Conservation (phyloP, 768 basidiomycete species). For the Auricularia cornea region DNA sequence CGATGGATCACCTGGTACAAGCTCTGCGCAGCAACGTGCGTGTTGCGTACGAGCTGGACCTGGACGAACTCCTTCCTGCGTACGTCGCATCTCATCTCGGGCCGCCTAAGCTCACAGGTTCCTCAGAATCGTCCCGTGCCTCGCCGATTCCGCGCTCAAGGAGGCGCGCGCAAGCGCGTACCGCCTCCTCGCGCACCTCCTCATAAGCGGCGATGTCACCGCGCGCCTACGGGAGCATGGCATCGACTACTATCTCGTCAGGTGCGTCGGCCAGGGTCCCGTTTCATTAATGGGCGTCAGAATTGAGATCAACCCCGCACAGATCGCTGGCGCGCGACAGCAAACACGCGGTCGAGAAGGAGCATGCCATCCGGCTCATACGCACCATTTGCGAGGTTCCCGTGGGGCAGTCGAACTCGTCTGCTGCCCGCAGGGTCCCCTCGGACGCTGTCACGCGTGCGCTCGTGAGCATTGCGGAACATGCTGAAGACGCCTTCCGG, state of each 20-base stretch:
- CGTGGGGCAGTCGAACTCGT: conserved; percentile 34
- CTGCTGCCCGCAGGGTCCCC: conserved; percentile 41
- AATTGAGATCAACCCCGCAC: conserved; percentile 30
- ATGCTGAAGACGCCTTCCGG: conserved; percentile 82
- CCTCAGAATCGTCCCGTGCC: conserved; percentile 62
- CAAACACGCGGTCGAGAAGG: conserved; percentile 75
- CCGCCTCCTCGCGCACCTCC: conserved; percentile 66
- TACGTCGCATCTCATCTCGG: conserved; percentile 32
- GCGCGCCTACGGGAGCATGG: conserved; percentile 51
- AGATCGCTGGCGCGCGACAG: conserved; percentile 72
- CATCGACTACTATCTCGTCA: conserved; percentile 86
- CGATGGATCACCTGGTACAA: conserved; percentile 55
- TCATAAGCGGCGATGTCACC: conserved; percentile 69
- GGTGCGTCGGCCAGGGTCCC: conserved; percentile 35
- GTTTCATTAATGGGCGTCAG: background rate
- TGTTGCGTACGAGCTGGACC: conserved; percentile 66
- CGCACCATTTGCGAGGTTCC: conserved; percentile 75
- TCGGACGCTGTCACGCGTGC: conserved; percentile 74
- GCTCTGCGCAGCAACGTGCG: conserved; percentile 63
- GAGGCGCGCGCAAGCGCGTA: conserved; percentile 77
- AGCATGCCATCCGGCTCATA: conserved; percentile 86
- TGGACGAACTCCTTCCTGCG: conserved; percentile 67
- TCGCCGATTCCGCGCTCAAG: conserved; percentile 67
- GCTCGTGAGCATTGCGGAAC: conserved; percentile 88
- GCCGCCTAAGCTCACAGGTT: conserved; percentile 2